Base-by-base conservation (phyloP, 1,284 basidiomycete species). In the Athelia sp. region DNA sequence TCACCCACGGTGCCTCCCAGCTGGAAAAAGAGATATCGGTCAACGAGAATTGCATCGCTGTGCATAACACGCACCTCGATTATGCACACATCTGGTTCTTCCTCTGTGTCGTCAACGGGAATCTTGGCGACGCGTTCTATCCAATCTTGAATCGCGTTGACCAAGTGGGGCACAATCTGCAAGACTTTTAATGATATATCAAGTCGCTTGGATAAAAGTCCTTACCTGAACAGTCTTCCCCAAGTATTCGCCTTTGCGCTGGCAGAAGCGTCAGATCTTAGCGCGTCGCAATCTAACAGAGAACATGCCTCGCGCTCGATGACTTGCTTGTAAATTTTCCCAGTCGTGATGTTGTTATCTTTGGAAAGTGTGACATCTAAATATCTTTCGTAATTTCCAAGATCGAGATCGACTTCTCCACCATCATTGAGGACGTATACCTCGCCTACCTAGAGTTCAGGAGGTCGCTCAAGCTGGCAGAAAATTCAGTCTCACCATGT, bases 331-430 rank as follows among this genome's bases (percentile, higher is more conserved):
- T 99, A 99, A 50, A 99, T 94, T 75, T 99, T 99, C 45, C 96
- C 96, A 2, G 96, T 99, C 23, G 96, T 99, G 62, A 99, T 92
- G 68, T 99, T 99, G 74, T 99, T 98, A 65, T 99, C 93, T 53
- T 87, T 81, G 42, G 90, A 89, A 34, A 99, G 76, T 0, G 95
- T 98, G 48, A 99, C 90, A 62, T 99, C 85, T 54, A 99, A 79
- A 72, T 99, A 99, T 52, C 96, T 85, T 71, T 99, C 96, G 66
- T 99, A 99, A 73, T 99, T 99, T 51, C 96, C 96, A 44, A 99
- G 73, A 72, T 99, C 96, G 26, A 99, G 78, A 70, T 99, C 96
- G 56, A 96, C 97, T 71, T 99, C 96, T 46, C 96, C 97, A 29
- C 97, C 97, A 58, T 99, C 96, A 70, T 99, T 96, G 57, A 99